phyloP scores from a whole-genome alignment of 257 asterid species.

The Plectranthus barbatus region DNA sequence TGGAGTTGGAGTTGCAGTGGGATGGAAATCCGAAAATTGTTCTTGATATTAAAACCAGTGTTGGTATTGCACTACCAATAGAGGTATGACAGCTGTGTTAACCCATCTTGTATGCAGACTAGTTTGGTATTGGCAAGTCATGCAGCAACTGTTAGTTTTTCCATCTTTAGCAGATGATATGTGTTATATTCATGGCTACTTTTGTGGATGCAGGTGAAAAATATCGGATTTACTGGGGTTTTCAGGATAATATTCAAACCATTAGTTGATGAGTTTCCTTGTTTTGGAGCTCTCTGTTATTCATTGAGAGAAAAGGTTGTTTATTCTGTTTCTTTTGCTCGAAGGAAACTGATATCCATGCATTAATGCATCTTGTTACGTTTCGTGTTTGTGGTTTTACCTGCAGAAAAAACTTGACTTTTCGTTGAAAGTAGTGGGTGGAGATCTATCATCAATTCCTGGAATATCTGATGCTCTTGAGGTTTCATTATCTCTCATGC shows the following conservation, averaged over 20 bases:
- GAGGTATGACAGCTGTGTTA: constrained; percentile 70
- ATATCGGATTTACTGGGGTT: constrained; percentile 88
- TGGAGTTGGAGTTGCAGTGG: constrained; percentile 92
- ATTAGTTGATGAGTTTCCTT: constrained; percentile 75
- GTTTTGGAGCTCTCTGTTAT: constrained; percentile 84
- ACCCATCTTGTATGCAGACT: no score
- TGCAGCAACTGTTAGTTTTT: background rate
- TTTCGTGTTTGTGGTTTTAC: no score
- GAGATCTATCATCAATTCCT: constrained; percentile 78
- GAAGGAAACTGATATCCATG: background rate
- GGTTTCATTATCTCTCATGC: constrained; percentile 38
- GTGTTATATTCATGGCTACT: background rate
- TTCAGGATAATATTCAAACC: constrained; percentile 91
- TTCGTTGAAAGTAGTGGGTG: constrained; percentile 77
- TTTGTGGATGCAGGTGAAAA: constrained; percentile 54
- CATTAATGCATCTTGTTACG: background rate
- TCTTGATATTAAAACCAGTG: constrained; percentile 61
- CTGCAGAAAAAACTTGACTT: constrained; percentile 80
- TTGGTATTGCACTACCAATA: constrained; percentile 79
- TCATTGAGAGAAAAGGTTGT: constrained; percentile 59
- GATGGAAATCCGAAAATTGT: constrained; percentile 82
- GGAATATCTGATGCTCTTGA: constrained; percentile 90
- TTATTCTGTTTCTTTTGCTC: background rate
- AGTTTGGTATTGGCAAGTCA: no score
- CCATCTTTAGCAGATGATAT: background rate